These are phyloP conservation scores for Tricholoma saponaceum DNA, from an alignment of 768 basidiomycete genomes.

Conservation along the genomic window DNA sequence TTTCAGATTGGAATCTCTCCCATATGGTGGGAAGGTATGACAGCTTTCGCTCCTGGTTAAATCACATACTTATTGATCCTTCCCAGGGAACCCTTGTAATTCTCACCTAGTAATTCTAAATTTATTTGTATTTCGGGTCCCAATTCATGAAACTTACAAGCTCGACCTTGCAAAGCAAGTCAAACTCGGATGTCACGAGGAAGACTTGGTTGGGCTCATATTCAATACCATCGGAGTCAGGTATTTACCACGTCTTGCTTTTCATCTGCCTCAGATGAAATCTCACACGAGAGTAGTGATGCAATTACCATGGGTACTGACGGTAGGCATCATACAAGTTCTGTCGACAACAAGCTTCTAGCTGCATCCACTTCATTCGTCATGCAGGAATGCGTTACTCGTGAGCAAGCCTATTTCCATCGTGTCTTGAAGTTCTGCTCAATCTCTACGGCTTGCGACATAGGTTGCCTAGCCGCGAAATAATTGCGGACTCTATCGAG, in stretches of 20 bases:
- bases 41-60: constrained; percentile 2
- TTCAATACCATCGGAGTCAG: constrained; percentile 87
- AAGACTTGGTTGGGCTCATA: constrained; percentile 75
- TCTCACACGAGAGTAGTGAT: constrained; percentile 43
- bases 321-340: constrained; percentile 38
- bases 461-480: constrained; percentile 80
- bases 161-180: constrained; percentile 76
- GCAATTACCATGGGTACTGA: constrained; percentile 90
- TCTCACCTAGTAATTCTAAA: constrained; percentile 58
- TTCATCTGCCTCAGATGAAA: neutral
- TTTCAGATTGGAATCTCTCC: constrained; percentile 80
- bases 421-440: neutral
- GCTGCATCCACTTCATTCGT: neutral
- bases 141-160: constrained; percentile 27
- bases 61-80: neutral
- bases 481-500: constrained; percentile 90
- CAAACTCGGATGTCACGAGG: constrained; percentile 79
- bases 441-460: constrained; percentile 2
- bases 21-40: constrained; percentile 88
- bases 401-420: constrained; percentile 38
- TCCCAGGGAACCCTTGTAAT: constrained; percentile 80
- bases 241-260: constrained; percentile 30
- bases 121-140: neutral
- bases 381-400: constrained; percentile 80
- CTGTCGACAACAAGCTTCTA: neutral